Conservation (phyloP, 1,139 yeast genomes). For the Suhomyces yuchorum region DNA sequence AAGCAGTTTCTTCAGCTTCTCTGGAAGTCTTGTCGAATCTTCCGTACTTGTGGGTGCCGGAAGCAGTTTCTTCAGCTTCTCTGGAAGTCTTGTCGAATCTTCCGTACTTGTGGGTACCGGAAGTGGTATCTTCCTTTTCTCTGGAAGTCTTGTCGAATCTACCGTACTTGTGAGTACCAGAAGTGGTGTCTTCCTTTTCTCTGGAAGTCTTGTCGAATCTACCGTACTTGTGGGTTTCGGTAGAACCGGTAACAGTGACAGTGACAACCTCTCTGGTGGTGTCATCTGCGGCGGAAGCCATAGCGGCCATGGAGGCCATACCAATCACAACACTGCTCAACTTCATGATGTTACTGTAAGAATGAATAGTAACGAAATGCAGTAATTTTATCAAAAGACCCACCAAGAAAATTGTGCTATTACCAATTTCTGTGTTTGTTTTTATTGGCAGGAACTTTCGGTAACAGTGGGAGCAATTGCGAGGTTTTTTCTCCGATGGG, state of each 20-base stretch:
- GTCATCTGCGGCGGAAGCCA: slow-evolving; percentile 25
- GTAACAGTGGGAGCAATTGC: slow-evolving; percentile 10
- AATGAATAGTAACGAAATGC: slow-evolving; percentile 5
- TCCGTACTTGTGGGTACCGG: slow-evolving; percentile 50
- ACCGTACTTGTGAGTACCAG: slow-evolving; percentile 50
- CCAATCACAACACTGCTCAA: slow-evolving; percentile 26
- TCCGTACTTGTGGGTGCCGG: slow-evolving; percentile 49
- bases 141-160: slow-evolving; percentile 47
- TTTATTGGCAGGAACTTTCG: slow-evolving; percentile 14
- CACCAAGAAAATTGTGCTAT: slow-evolving; percentile 1
- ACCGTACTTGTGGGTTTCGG: slow-evolving; percentile 49
- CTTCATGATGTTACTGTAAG: slow-evolving; percentile 21
- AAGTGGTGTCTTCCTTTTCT: slow-evolving; percentile 28
- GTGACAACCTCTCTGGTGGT: slow-evolving; percentile 29
- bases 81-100: slow-evolving; percentile 47
- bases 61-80: slow-evolving; percentile 11
- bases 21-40: slow-evolving; percentile 50
- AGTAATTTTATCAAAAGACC: background rate
- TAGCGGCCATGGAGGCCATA: slow-evolving; percentile 24
- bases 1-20: slow-evolving; percentile 12
- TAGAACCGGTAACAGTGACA: slow-evolving; percentile 28
- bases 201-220: slow-evolving; percentile 50
- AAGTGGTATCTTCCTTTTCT: slow-evolving; percentile 28
- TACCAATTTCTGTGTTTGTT: slow-evolving; percentile 11
- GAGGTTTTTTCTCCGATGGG: slow-evolving; percentile 8